Conservation (phyloP, 495 filamentous ascomycete species). For the Haplographium delicatum region DNA sequence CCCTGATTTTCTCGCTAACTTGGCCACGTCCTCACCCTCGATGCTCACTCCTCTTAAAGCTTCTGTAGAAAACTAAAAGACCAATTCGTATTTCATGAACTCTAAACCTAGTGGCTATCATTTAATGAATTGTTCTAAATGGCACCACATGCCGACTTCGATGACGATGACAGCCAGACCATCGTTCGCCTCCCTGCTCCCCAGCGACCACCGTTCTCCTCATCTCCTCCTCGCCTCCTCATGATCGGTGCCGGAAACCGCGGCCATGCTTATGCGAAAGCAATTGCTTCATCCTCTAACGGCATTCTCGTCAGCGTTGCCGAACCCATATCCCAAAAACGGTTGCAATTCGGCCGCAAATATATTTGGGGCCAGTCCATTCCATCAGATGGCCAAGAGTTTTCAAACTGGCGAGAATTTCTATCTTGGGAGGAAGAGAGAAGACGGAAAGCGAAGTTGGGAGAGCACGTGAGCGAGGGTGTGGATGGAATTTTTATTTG, state of each 20-base stretch:
- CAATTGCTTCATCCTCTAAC: conserved; percentile 53
- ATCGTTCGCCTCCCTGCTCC: conserved; percentile 18
- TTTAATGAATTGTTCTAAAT: no score
- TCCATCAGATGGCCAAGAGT: conserved; percentile 53
- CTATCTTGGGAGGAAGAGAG: conserved; percentile 56
- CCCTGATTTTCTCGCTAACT: no score
- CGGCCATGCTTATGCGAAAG: conserved; percentile 68
- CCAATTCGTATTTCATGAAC: no score
- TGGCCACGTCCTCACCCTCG: no score
- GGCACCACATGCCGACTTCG: conserved; percentile 23
- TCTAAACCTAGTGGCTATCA: no score
- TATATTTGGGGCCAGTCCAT: conserved; percentile 58
- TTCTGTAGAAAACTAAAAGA: no score
- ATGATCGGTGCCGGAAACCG: conserved; percentile 89
- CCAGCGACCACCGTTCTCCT: conserved; percentile 21
- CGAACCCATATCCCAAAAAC: conserved; percentile 76
- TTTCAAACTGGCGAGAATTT: conserved; percentile 70
- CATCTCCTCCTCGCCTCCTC: conserved; percentile 56
- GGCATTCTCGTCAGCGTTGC: conserved; percentile 69
- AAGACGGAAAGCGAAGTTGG: conserved; percentile 34
- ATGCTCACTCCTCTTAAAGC: no score
- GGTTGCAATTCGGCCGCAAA: conserved; percentile 55
- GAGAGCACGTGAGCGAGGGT: conserved; percentile 37
- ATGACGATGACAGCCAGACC: neutral
- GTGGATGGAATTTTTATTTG: conserved; percentile 85